Evolutionary conservation across 2,329 filamentous ascomycete genomes (phyloP), one percentile per base, ranked within the genome.

Genomic region (Talaromyces albobiverticillius): DNA sequence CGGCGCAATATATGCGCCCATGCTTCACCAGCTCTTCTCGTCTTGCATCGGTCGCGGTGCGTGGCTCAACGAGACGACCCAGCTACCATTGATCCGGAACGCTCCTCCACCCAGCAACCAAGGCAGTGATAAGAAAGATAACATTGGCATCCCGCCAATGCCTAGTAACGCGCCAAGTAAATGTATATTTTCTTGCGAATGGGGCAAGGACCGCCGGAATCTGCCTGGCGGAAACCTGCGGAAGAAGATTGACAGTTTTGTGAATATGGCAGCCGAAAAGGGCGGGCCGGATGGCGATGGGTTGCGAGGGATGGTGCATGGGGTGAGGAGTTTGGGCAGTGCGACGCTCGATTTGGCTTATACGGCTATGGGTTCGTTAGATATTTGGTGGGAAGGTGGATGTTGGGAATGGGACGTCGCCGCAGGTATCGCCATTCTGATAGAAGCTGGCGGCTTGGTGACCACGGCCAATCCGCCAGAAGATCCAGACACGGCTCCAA

Each of bases 391-490:
- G 87, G 87, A 91, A 66, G 88, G 87, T 3, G 87, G 87, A 0
- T 90, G 87, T 63, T 90, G 87, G 87, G 88, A 90, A 70, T 91
- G 88, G 87, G 88, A 91, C 60, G 88, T 90, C 3, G 87, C 87
- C 1, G 88, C 88, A 11, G 88, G 87, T 2, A 84, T 90, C 55
- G 86, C 85, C 4, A 84, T 91, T 38, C 72, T 91, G 1, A 74
- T 85, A 54, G 88, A 91, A 71, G 87, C 88, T 2, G 88, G 88
- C 1, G 88, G 88, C 0, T 67, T 91, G 3, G 78, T 90, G 18
- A 91, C 88, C 0, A 87, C 84, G 3, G 87, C 87, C 0, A 90
- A 90, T 61, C 86, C 87, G 2, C 87, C 87, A 0, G 69, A 78
- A 36, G 74, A 87, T 59, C 68, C 73, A 11, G 75, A 77, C 10